Evolutionary conservation across 805 yeast species (phyloP).

Genomic region (Saccharomycopsis sp.): DNA sequence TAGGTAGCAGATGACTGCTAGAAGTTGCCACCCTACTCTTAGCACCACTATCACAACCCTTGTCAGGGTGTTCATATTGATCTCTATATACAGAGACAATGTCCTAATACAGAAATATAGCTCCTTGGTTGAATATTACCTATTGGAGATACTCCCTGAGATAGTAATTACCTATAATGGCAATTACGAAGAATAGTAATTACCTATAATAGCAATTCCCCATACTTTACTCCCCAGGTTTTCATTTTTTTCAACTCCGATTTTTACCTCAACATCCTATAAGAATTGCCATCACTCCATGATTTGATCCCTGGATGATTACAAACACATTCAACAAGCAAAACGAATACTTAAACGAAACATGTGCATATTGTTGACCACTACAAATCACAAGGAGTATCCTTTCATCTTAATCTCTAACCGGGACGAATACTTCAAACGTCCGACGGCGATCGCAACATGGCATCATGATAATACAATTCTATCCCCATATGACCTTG

Average conservation of each 20-base stretch:
- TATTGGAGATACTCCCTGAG: too few species aligned
- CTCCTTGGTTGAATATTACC: too few species aligned
- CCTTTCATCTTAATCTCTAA: conserved; percentile 75
- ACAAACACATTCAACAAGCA: neutral
- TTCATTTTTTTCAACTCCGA: neutral
- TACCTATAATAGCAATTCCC: neutral
- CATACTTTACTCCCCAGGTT: neutral
- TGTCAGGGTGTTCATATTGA: too few species aligned
- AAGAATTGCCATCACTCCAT: neutral
- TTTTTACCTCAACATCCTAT: neutral
- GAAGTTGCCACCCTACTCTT: too few species aligned
- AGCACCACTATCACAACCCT: too few species aligned
- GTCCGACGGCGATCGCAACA: conserved; percentile 63
- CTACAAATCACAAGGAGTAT: conserved; percentile 64
- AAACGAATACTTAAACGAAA: neutral
- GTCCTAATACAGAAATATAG: too few species aligned
- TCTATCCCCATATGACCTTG: conserved; percentile 69
- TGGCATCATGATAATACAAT: conserved; percentile 33
- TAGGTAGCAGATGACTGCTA: too few species aligned
- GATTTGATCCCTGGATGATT: neutral
- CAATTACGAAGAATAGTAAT: neutral
- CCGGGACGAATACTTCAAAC: conserved; percentile 74
- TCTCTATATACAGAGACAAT: too few species aligned
- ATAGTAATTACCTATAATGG: too few species aligned
- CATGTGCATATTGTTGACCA: conserved; percentile 77